These are phyloP conservation scores for Rhizoclosmatium globosum DNA, from an alignment of 192 early-diverging fungal species.

Conservation along the genomic window DNA sequence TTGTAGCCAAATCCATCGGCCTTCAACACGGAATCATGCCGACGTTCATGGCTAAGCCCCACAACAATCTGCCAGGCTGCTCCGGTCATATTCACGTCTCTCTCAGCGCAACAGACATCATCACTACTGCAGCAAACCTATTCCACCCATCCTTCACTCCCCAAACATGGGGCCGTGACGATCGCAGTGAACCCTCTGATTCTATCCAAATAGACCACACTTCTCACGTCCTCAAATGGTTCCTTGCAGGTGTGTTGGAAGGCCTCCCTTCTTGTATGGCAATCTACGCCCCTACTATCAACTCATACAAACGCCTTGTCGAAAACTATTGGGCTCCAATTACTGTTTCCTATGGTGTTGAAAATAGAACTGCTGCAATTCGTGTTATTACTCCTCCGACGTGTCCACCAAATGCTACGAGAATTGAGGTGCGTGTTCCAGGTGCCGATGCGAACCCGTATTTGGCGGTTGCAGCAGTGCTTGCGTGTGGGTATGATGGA, in stretches of 20 bases:
- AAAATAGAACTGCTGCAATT: slow-evolving; percentile 74
- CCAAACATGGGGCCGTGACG: background rate
- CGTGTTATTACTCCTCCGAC: slow-evolving; percentile 79
- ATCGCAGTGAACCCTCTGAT: background rate
- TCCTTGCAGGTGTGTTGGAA: slow-evolving; percentile 25
- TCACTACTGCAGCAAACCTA: background rate
- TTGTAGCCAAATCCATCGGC: slow-evolving; percentile 75
- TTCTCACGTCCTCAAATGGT: slow-evolving; percentile 22
- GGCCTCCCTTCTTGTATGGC: slow-evolving; percentile 70
- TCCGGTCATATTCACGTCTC: slow-evolving; percentile 82
- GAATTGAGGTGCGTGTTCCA: slow-evolving; percentile 82
- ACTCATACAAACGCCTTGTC: slow-evolving; percentile 83
- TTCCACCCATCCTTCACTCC: slow-evolving; percentile 13
- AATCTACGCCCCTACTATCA: slow-evolving; percentile 80
- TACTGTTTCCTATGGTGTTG: slow-evolving; percentile 81
- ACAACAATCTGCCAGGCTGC: slow-evolving; percentile 74
- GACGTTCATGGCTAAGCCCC: slow-evolving; percentile 88
- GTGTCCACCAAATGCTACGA: slow-evolving; percentile 68
- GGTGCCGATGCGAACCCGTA: slow-evolving; percentile 87
- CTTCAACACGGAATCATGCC: slow-evolving; percentile 74
- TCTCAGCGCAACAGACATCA: slow-evolving; percentile 17
- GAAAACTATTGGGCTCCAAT: slow-evolving; percentile 88
- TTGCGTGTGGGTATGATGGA: slow-evolving; percentile 77
- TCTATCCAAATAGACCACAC: background rate
- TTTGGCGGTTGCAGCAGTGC: slow-evolving; percentile 73